Conservation (phyloP, 2,329 filamentous ascomycete genomes). For the Cercospora sp. region DNA sequence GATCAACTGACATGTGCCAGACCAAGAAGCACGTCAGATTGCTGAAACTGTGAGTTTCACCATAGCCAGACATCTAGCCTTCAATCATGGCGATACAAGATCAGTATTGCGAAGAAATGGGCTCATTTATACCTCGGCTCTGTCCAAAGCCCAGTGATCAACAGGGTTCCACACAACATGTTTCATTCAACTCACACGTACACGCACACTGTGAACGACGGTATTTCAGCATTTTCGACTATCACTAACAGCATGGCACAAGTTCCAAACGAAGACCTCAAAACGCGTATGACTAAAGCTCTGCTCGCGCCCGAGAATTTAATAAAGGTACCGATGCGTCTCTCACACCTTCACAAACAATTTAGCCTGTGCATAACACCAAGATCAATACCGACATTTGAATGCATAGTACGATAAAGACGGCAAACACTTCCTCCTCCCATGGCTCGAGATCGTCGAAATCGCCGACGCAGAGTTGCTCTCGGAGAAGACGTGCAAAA, state of each 20-base stretch:
- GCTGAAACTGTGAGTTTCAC: background rate
- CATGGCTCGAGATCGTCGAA: conserved; percentile 26
- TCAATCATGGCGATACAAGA: background rate
- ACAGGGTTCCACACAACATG: background rate
- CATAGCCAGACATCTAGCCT: background rate
- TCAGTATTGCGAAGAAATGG: background rate
- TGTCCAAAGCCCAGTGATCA: background rate
- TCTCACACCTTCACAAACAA: too few relatives aligned
- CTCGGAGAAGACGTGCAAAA: conserved; percentile 18
- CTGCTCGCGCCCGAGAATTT: conserved; percentile 22
- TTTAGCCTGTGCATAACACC: background rate
- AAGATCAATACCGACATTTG: background rate
- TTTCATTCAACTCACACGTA: background rate
- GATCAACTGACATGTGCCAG: background rate
- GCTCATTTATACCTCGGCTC: background rate
- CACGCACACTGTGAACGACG: background rate
- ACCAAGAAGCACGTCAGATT: background rate
- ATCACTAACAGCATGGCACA: background rate
- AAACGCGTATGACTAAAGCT: conserved; percentile 21
- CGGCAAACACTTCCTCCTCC: conserved; percentile 25
- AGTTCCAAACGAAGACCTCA: background rate
- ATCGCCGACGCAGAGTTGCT: conserved; percentile 17
- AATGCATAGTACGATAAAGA: conserved; percentile 22
- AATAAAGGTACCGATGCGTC: conserved; percentile 10
- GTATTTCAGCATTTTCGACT: background rate